Base-by-base conservation (phyloP, 2,329 filamentous ascomycete species). In the Calonectria crousiana region DNA sequence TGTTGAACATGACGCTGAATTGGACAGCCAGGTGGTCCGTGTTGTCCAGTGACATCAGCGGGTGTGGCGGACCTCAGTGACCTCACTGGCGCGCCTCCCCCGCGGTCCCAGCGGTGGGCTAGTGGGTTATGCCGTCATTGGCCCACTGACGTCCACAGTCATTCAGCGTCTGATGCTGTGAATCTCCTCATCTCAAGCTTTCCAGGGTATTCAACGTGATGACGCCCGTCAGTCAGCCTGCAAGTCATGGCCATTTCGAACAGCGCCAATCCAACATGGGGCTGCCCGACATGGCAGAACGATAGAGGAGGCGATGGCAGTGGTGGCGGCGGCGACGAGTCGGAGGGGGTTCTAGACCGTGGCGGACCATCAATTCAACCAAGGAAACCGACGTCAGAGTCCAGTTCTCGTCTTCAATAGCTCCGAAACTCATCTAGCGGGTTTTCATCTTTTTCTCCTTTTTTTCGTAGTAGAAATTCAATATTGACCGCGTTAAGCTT, bases 41-140 rank as follows among this genome's bases (percentile, higher is more conserved):
- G 32, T 72, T 53, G 34, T 10, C 69, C 32, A 51, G 71, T 80
- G 79, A 80, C 79, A 81, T 80, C 79, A 80, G 77, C 64, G 77
- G 58, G 58, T 53, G 65, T 56, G 53, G 41, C 52, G 67, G 51
- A 36, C 38, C 20, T 34, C 47, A 62, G 78, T 80, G 79, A 80
- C 78, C 74, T 80, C 79, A 80, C 75, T 78, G 76, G 78, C 75
- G 76, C 73, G n/a, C 53, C 38, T 65, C 34, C 32, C 51, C 47
- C 60, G 51, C 60, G 20, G 49, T 65, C 18, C 58, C 32, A 23
- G 56, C n/a, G 26, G 67, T 36, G 58, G 44, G 11, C 49, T 28
- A n/a, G 38, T 69, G 72, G 64, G 30, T 49, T 28, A 79, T 80
- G 77, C 78, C 79, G 79, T 80, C 79, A 74, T 71, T 71, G 65